A percentile compares a stretch with the other conserved stretches of the same genome.
These are phyloP conservation scores for Zygosaccharomyces pseudorouxii DNA, from an alignment of 805 yeast genomes.

Conservation along the genomic window DNA sequence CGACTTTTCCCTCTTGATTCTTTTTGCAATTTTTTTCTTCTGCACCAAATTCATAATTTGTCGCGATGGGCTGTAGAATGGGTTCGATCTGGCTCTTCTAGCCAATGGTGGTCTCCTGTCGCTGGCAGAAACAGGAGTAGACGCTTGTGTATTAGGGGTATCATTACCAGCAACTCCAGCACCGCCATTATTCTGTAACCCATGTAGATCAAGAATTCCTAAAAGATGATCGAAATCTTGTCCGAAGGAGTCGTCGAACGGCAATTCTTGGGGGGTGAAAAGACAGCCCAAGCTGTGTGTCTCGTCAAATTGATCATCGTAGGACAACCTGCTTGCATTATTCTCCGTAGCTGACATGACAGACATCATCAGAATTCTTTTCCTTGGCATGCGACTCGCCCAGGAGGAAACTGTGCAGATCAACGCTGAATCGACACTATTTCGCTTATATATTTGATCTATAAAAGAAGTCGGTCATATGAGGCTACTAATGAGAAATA, in stretches of 20 bases:
- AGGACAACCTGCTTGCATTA: neutral
- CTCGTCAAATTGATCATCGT: conserved; percentile 5
- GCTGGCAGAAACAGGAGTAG: neutral
- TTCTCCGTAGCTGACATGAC: conserved; percentile 1
- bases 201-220: neutral
- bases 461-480: neutral
- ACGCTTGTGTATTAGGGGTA: neutral
- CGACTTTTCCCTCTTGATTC: conserved; percentile 1
- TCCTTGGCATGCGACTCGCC: neutral
- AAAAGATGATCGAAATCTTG: conserved; percentile 1
- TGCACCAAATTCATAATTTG: conserved; percentile 18
- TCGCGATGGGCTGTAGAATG: conserved; percentile 20
- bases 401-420: too few relatives aligned
- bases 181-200: neutral
- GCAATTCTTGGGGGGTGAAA: conserved; percentile 3
- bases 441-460: neutral
- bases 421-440: too few relatives aligned
- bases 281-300: conserved; percentile 1
- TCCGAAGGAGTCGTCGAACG: conserved; percentile 1
- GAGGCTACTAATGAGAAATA: neutral
- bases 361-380: conserved; percentile 1
- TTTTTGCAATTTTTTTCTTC: conserved; percentile 9
- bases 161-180: too few relatives aligned
- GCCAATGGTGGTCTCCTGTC: conserved; percentile 10
- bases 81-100: conserved; percentile 16